These are phyloP conservation scores for Monosporascus sp. DNA, from an alignment of 2,329 filamentous ascomycete species.

Conservation along the genomic window DNA sequence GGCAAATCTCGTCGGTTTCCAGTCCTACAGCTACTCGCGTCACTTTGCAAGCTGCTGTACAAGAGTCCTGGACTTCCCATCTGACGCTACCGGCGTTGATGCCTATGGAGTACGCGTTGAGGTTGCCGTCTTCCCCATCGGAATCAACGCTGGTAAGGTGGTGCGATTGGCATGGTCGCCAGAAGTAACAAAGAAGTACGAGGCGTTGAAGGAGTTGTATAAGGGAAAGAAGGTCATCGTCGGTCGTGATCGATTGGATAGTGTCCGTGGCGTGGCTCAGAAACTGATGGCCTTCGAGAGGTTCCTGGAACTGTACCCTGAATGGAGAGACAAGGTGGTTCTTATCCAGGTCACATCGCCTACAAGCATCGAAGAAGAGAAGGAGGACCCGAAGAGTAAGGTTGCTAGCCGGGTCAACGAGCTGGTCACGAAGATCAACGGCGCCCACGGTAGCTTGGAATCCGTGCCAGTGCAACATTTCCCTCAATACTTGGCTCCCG, in stretches of 20 bases:
- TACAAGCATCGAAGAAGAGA: constrained; percentile 72
- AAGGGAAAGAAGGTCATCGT: constrained; percentile 93
- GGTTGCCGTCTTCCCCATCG: constrained; percentile 90
- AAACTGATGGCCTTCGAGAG: constrained; percentile 92
- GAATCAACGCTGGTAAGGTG: constrained; percentile 81
- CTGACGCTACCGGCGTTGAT: constrained; percentile 78
- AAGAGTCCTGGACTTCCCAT: constrained; percentile 83
- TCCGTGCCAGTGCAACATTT: constrained; percentile 93
- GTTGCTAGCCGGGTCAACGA: constrained; percentile 86
- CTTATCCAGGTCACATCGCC: constrained; percentile 93
- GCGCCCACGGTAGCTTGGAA: constrained; percentile 78
- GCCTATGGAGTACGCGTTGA: constrained; percentile 85
- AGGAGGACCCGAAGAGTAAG: constrained; percentile 71
- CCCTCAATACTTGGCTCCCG: constrained; percentile 81
- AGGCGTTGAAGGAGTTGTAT: constrained; percentile 70
- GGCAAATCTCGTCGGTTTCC: constrained; percentile 89
- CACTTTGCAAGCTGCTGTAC: constrained; percentile 95
- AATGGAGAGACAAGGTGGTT: constrained; percentile 89
- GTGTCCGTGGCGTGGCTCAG: constrained; percentile 87
- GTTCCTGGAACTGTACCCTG: constrained; percentile 83
- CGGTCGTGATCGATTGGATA: constrained; percentile 88
- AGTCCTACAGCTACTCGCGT: constrained; percentile 90
- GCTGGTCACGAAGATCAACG: constrained; percentile 87
- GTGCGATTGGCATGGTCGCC: constrained; percentile 69
- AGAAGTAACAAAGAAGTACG: constrained; percentile 65